A percentile compares a stretch with the other conserved stretches of the same genome.
Evolutionary conservation across 2,329 filamentous ascomycete species (phyloP).

Genomic region (Hortaea werneckii): DNA sequence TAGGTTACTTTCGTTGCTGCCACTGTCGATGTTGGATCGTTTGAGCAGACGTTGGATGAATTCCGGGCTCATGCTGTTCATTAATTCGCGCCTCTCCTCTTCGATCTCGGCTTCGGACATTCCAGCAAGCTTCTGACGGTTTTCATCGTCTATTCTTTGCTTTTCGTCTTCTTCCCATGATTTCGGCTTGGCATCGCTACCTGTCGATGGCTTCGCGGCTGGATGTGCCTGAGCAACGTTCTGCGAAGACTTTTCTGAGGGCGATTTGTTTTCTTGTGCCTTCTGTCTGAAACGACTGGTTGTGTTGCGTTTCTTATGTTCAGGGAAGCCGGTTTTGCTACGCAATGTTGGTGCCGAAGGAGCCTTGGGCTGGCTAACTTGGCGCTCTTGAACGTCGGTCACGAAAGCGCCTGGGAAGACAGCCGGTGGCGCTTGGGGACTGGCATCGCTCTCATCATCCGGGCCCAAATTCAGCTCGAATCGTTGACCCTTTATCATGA

Average conservation of each 20-base stretch:
- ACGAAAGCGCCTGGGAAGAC: constrained; percentile 39
- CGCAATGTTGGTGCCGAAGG: constrained; percentile 53
- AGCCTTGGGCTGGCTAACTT: constrained; percentile 47
- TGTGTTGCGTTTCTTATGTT: constrained; percentile 65
- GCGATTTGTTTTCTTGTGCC: constrained; percentile 21
- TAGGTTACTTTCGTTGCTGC: constrained; percentile 33
- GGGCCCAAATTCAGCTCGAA: constrained; percentile 51
- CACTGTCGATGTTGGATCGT: constrained; percentile 65
- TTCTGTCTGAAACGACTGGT: constrained; percentile 73
- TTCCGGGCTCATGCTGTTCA: constrained; percentile 63
- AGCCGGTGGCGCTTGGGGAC: background rate
- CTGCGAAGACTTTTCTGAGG: background rate
- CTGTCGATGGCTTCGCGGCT: background rate
- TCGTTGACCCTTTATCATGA: constrained; percentile 45
- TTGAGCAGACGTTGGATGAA: constrained; percentile 68
- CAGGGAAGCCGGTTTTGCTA: constrained; percentile 64
- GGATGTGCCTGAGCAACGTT: background rate
- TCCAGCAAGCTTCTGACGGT: constrained; percentile 57
- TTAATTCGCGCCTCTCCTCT: constrained; percentile 67
- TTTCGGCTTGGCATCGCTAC: constrained; percentile 11
- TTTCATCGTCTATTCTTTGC: constrained; percentile 70
- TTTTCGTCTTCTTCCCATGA: constrained; percentile 48
- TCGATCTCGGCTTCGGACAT: constrained; percentile 81
- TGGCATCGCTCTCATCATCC: constrained; percentile 18
- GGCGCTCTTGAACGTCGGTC: constrained; percentile 71